Evolutionary conservation across 495 filamentous ascomycete species (phyloP).

Genomic region (Penicillium steckii): DNA sequence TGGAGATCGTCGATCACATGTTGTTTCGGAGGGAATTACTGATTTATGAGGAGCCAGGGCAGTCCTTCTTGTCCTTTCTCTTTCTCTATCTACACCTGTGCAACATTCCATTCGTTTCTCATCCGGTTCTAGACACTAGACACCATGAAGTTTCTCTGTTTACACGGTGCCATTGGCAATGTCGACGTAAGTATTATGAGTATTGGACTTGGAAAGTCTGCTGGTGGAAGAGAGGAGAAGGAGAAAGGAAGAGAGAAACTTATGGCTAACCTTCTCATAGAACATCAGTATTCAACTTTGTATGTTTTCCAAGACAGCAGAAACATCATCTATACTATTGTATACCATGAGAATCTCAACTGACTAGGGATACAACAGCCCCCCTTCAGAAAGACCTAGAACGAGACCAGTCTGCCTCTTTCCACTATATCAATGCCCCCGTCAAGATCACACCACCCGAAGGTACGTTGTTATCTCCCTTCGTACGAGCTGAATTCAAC

Average conservation of each 20-base stretch:
- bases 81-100: constrained; percentile 3
- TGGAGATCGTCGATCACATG: constrained; percentile 16
- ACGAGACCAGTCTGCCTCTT: constrained; percentile 38
- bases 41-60: constrained; percentile 7
- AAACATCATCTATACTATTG: background rate
- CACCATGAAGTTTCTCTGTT: constrained; percentile 27
- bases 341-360: background rate
- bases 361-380: constrained; percentile 1
- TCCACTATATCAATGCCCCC: constrained; percentile 47
- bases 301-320: background rate
- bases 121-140: constrained; percentile 5
- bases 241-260: background rate
- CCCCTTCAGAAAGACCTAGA: constrained; percentile 48
- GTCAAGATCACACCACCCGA: constrained; percentile 42
- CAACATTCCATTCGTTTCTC: background rate
- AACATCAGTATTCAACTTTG: constrained; percentile 55
- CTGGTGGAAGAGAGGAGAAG: constrained; percentile 10
- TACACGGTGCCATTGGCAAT: constrained; percentile 35
- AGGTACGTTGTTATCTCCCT: constrained; percentile 11
- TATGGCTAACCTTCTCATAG: constrained; percentile 20
- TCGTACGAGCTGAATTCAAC: too few species aligned
- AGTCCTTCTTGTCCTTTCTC: background rate
- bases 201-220: background rate
- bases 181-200: constrained; percentile 16
- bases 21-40: constrained; percentile 15